Base-by-base conservation (phyloP, 2,329 filamentous ascomycete genomes). In the Lomentospora prolificans region DNA sequence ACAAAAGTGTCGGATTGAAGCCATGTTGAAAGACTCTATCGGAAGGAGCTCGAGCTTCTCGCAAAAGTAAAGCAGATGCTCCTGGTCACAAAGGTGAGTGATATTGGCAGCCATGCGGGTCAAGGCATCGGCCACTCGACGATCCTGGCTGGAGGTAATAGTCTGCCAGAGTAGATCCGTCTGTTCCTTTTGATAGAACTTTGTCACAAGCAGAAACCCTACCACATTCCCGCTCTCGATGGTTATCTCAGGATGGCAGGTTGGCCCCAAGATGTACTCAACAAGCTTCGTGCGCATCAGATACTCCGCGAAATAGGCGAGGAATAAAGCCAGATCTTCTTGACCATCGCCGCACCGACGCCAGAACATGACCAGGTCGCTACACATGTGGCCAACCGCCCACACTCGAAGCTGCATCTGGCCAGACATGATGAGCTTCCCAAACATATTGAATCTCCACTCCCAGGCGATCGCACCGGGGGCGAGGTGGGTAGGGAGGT, bases 221-320 rank as follows among this genome's bases (percentile, higher is more conserved):
- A 96, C 76, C 55, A 97, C 87, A 60, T 96, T 95, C 41, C 80
- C 78, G 64, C 89, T 89, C 61, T 90, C 84, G 33, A 80, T 77
- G 19, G 95, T 94, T 55, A 97, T 82, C 65, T 96, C 90, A 1
- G 91, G 90, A 64, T 97, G 94, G 30, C 92, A 96, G 56, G 90
- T 90, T 12, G 92, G 84, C 2, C 92, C 89, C 53, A 96, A 80
- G 50, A 99, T 84, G 68, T 96, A 97, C 58, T 90, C 83, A 24
- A 95, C 81, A 25, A 97, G 74, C 55, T 84, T 83, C 39, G 86
- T 85, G 5, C 77, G 72, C 14, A 86, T 75, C 31, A 97, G 74
- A 60, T 88, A 86, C 24, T 80, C 74, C 4, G 88, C 82, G 55
- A 95, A 73, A 62, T 86, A 85, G 10, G 79, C 75, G 60, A 92